A percentile compares a stretch with the other conserved stretches of the same genome.
Evolutionary conservation across 2,329 filamentous ascomycete species (phyloP).

Genomic region (Aspergillus novoparasiticus): DNA sequence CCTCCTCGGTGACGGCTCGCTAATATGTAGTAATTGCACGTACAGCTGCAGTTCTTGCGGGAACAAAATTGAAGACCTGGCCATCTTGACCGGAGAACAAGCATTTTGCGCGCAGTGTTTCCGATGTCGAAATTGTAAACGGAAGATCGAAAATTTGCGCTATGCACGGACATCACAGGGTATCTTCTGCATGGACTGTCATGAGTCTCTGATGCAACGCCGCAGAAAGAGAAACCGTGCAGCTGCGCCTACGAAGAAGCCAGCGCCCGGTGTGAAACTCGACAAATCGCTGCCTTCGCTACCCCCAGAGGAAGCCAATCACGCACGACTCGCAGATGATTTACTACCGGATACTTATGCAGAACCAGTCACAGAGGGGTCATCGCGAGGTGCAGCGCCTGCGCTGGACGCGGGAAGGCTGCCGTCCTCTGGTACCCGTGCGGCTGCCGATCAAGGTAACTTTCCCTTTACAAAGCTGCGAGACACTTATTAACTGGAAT

Average conservation of each 20-base stretch:
- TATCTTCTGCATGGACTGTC: constrained; percentile 99
- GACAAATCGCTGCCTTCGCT: constrained; percentile 94
- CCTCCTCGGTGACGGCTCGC: constrained; percentile 92
- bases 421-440: constrained; percentile 26
- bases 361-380: constrained; percentile 49
- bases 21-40: constrained; percentile 99
- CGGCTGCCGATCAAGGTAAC: constrained; percentile 35
- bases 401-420: constrained; percentile 27
- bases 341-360: constrained; percentile 64
- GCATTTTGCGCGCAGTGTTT: constrained; percentile 98
- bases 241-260: constrained; percentile 41
- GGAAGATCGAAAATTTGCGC: constrained; percentile 96
- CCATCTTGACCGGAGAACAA: constrained; percentile 95
- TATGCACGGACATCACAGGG: constrained; percentile 97
- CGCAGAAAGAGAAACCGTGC: constrained; percentile 82
- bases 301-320: constrained; percentile 69
- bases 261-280: constrained; percentile 59
- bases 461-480: not conserved
- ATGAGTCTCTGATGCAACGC: constrained; percentile 93
- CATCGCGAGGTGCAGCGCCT: constrained; percentile 24
- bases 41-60: constrained; percentile 97
- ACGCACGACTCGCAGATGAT: constrained; percentile 59
- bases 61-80: constrained; percentile 97
- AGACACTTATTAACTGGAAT: not conserved
- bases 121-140: constrained; percentile 95